Evolutionary conservation across 2,329 filamentous ascomycete genomes (phyloP).

Genomic region (Alternaria metachromatica): DNA sequence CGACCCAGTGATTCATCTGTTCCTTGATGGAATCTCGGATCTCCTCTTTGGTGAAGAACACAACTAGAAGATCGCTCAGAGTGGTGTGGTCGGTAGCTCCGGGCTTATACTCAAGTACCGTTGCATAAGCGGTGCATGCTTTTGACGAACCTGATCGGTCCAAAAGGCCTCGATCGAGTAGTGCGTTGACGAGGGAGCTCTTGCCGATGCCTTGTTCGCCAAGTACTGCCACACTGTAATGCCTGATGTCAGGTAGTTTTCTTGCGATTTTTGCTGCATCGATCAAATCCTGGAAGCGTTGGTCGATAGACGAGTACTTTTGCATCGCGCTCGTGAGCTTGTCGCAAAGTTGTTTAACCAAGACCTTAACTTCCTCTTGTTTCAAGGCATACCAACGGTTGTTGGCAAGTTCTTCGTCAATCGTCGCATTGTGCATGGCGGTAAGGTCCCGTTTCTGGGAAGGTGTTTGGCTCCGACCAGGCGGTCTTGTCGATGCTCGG

Average conservation of each 20-base stretch:
- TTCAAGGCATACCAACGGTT: conserved; percentile 12
- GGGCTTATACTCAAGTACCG: conserved; percentile 4
- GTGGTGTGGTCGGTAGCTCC: conserved; percentile 10
- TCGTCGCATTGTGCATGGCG: background rate
- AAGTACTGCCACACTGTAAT: conserved; percentile 9
- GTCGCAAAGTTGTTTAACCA: conserved; percentile 2
- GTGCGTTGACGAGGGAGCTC: conserved; percentile 15
- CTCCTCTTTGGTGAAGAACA: conserved; percentile 5
- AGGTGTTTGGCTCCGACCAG: background rate
- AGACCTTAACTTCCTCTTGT: background rate
- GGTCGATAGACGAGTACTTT: background rate
- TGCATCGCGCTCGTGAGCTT: background rate
- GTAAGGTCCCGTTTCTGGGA: background rate
- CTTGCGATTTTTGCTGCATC: background rate
- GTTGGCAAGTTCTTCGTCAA: conserved; percentile 2
- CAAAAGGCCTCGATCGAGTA: conserved; percentile 14
- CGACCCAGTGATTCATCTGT: conserved; percentile 7
- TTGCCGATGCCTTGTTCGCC: conserved; percentile 22
- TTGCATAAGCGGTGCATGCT: conserved; percentile 16
- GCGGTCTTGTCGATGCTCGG: background rate
- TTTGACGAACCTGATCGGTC: conserved; percentile 5
- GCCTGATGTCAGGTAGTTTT: background rate
- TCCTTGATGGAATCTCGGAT: background rate
- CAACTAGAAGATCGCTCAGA: conserved; percentile 10
- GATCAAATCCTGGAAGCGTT: background rate